Conservation (phyloP, 1,139 yeast species). For the Kodamaea suecica region DNA sequence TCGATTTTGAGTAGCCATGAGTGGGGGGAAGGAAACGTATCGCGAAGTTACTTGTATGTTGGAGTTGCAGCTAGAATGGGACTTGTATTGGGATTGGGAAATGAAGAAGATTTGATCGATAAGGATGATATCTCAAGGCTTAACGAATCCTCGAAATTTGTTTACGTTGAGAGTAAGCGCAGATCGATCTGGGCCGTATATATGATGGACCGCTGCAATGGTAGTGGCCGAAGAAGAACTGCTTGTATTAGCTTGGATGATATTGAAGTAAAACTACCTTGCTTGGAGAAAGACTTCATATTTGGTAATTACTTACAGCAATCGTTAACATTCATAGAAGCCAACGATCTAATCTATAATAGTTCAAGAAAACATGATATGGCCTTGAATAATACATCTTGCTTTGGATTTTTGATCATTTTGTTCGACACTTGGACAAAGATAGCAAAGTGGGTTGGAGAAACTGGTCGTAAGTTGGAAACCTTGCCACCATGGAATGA, state of each 20-base stretch:
- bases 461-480: constrained; percentile 27
- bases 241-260: constrained; percentile 29
- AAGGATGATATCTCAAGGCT: constrained; percentile 13
- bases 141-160: constrained; percentile 14
- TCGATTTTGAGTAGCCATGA: constrained; percentile 37
- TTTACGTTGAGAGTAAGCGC: constrained; percentile 29
- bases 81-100: constrained; percentile 32
- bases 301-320: constrained; percentile 19
- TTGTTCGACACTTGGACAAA: constrained; percentile 34
- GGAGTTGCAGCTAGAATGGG: constrained; percentile 43
- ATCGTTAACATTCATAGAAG: constrained; percentile 17
- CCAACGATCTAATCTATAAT: constrained; percentile 11
- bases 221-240: constrained; percentile 34
- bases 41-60: constrained; percentile 34
- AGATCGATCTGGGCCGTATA: constrained; percentile 41
- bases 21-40: constrained; percentile 41
- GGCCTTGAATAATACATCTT: constrained; percentile 13
- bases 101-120: constrained; percentile 15
- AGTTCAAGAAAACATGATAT: constrained; percentile 5
- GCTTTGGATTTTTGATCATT: constrained; percentile 24
- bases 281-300: constrained; percentile 23
- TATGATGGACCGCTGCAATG: constrained; percentile 42
- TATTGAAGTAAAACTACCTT: constrained; percentile 23
- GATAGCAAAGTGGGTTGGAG: constrained; percentile 35
- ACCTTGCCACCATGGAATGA: constrained; percentile 27